Evolutionary conservation across 352 stramenopile species (phyloP), one percentile per base, ranked within the genome.

Genomic region (Globisporangium middletonii): DNA sequence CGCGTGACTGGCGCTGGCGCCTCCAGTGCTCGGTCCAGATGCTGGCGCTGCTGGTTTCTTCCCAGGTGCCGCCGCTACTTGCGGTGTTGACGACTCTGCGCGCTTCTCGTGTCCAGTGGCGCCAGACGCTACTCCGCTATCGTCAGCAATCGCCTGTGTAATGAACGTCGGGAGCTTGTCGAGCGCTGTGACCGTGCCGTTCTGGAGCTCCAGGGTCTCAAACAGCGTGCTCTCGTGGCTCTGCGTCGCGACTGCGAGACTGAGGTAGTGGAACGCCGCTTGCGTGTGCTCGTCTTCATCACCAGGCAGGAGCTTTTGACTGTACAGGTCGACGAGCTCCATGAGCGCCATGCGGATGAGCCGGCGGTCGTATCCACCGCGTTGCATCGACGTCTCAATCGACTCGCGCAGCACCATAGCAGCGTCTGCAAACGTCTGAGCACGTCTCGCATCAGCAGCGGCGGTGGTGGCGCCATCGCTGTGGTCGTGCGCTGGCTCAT

Each of bases 201-300:
- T 66, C 44, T 92, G 79, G 16, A 92, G 67, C 53, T 92, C 74
- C 49, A 85, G 45, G 8, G 73, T 80, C 28, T 90, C 67, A 37
- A 88, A 86, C 5, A 93, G 56, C n/a, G 67, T 56, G 0, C 38
- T 60, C 23, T 84, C 67, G 19, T 86, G 71, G 26, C 64, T 69
- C 33, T 69, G 62, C 3, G 89, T 68, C 28, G 64, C 53, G 1
- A 82, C 37, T 0, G 73, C 80, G 18, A 89, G 53, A 41, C 67
- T 73, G 30, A 93, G 59, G 60, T 85, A 91, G 60, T 91, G 80
- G 47, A 87, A 88, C 33, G 78, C 80, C 19, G 75, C 79, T 63
- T 89, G 79, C 19, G 87, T 62, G 45, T 90, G 79, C 16, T 73
- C 60, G 13, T 85, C 64, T 61, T 88, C 72, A 28, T 70, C 63